These are phyloP conservation scores for Ganoderma multipileum DNA, from an alignment of 1,284 basidiomycete species.

Conservation along the genomic window DNA sequence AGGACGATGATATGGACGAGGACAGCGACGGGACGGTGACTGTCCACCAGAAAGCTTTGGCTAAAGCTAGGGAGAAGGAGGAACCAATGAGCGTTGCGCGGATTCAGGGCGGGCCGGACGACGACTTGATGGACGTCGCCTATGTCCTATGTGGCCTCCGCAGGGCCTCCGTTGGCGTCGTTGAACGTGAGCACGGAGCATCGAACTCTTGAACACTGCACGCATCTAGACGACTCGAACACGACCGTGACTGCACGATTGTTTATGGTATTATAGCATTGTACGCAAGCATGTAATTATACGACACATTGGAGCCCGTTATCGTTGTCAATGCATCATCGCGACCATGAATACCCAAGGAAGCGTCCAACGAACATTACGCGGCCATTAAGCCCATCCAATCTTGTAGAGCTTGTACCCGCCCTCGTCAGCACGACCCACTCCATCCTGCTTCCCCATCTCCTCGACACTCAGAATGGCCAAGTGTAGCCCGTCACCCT, in stretches of 20 bases:
- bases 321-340: neutral
- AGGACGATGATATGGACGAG: slow-evolving; percentile 6
- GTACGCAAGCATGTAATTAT: slow-evolving; percentile 28
- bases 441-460: slow-evolving; percentile 54
- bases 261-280: slow-evolving; percentile 29
- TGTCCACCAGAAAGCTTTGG: neutral
- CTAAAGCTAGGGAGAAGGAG: neutral
- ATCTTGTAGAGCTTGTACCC: slow-evolving; percentile 74
- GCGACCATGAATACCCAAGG: slow-evolving; percentile 2
- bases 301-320: slow-evolving; percentile 12
- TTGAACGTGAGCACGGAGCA: slow-evolving; percentile 7
- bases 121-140: slow-evolving; percentile 71
- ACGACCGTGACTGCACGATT: slow-evolving; percentile 8
- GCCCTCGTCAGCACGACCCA: slow-evolving; percentile 74
- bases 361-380: neutral
- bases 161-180: slow-evolving; percentile 53
- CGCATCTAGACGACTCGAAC: neutral
- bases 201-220: slow-evolving; percentile 3
- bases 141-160: slow-evolving; percentile 67
- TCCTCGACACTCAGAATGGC: slow-evolving; percentile 52
- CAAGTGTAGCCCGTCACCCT: slow-evolving; percentile 38
- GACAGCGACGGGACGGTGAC: slow-evolving; percentile 16
- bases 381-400: slow-evolving; percentile 52
- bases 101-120: slow-evolving; percentile 47
- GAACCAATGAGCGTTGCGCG: slow-evolving; percentile 26